These are phyloP conservation scores for Alternaria sp. DNA, from an alignment of 2,329 filamentous ascomycete species.

Conservation along the genomic window DNA sequence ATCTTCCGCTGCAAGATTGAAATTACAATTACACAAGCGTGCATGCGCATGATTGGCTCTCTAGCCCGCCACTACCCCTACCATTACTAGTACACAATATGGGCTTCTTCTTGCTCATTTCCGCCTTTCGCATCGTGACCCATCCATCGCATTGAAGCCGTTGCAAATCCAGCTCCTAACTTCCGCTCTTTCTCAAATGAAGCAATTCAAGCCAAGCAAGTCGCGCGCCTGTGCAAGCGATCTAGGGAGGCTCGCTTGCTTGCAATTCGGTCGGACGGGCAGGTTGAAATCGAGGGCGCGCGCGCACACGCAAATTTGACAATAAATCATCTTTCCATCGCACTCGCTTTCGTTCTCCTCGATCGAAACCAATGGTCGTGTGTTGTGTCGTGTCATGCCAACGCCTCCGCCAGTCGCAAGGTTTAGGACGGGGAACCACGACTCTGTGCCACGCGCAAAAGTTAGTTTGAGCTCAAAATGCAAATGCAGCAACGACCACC, in stretches of 20 bases:
- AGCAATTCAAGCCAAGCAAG: slow-evolving; percentile 1
- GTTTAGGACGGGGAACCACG: background rate
- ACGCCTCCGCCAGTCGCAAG: background rate
- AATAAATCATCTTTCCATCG: background rate
- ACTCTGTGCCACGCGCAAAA: background rate
- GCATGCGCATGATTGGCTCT: slow-evolving; percentile 26
- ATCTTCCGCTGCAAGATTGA: slow-evolving; percentile 20
- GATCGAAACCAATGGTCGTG: background rate
- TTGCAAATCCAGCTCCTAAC: slow-evolving; percentile 4
- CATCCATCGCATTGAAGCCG: slow-evolving; percentile 15
- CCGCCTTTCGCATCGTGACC: slow-evolving; percentile 1
- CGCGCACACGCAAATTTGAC: background rate
- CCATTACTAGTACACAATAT: slow-evolving; percentile 6
- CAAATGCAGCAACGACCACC: background rate
- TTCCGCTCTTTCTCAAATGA: slow-evolving; percentile 2
- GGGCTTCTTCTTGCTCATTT: slow-evolving; percentile 14
- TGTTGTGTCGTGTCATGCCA: background rate
- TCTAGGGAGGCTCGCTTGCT: background rate
- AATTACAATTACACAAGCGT: slow-evolving; percentile 34
- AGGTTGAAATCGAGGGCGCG: background rate
- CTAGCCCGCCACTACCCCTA: slow-evolving; percentile 11
- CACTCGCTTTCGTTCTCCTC: background rate
- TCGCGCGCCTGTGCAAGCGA: background rate
- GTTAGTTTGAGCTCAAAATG: background rate
- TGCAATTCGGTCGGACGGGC: background rate